Evolutionary conservation across 495 filamentous ascomycete species (phyloP), one percentile per base, ranked within the genome.

Genomic region (Pyronema omphalodes): DNA sequence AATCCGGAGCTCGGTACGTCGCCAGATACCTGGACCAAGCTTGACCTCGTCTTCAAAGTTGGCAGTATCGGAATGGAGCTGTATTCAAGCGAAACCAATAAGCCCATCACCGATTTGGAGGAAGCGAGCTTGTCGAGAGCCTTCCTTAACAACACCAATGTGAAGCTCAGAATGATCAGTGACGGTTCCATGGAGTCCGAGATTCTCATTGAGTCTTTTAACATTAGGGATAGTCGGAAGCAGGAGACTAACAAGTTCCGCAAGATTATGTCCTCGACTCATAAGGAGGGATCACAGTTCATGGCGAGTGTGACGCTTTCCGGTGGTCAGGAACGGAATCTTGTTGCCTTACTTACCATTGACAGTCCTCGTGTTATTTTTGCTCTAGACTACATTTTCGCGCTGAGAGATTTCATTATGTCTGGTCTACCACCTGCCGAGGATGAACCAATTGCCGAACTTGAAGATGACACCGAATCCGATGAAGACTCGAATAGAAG

Each of bases 261-360:
- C 43, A 93, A 93, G 66, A 94, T 96, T 68, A 96, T 98, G 91
- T 88, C 89, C 18, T 79, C 93, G 58, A 84, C 87, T 61, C 96
- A 95, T 65, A 84, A 86, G 56, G 82, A 83, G 50, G 88, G 91
- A 8, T 84, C 93, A 63, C 91, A 96, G 69, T 93, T 96, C 64
- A 96, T 98, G 93, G 91, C 91, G 37, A 93, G 83, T 69, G 70
- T 98, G 33, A 88, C 87, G 7, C 89, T 96, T 65, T 88, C 93
- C 7, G 84, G 86, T 23, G 89, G 88, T 3, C 69, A 81, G 35
- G 81, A 94, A 7, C 77, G 78, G 57, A 85, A 84, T 69, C 67
- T 95, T 46, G 87, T 96, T 59, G 87, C 85, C 3, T 83, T 95
- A 65, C 73, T 94, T 57, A 93, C 88, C n/a, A 78, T 98, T 55